Base-by-base conservation (phyloP, 345 rosid genomes). In the Cardamine resedifolia region DNA sequence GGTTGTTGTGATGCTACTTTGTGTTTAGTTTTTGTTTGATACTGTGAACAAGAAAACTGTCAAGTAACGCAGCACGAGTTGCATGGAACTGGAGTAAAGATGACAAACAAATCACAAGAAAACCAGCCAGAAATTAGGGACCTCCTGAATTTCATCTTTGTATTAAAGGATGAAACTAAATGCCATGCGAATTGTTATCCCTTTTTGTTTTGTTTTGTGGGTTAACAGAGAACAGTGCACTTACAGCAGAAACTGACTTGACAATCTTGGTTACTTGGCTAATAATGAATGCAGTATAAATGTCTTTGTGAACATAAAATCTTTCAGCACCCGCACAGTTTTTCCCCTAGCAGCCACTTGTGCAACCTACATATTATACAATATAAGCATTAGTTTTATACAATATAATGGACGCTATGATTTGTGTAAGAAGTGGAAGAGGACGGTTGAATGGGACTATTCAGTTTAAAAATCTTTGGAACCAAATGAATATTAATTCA, bases 261-360 rank as follows among this genome's bases (percentile, higher is more conserved):
- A 95, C 85, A 58, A 95, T 88, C 65, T 85, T 87, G 31, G 90
- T 33, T 51, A 95, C 85, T 87, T 90, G 84, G 81, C 72, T 84
- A 72, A n/a, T n/a, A n/a, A 88, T 83, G 81, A 95, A 95, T 71
- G 91, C 82, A 72, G 92, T 64, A 83, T 87, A 87, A 48, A 91
- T 73, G 72, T 90, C 90, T 80, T 61, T 84, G 71, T 88, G 98
- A 72, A 91, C 98, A 83, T 95, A 91, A 81, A 91, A 95, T 77
- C 98, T 88, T 82, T 95, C 99, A 71, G 99, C 98, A 66, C 99
- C 99, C 58, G 98, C 99, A 87, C 99, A 95, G 71, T 91, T 95
- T 87, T 95, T 98, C 66, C 98, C 97, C 99, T 82, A 47, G 86
- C 98, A 57, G 98, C 97, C 81, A 95, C 77, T 90, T 90, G 98